These are phyloP conservation scores for Emergomyces orientalis DNA, from an alignment of 2,329 filamentous ascomycete species.

Conservation along the genomic window DNA sequence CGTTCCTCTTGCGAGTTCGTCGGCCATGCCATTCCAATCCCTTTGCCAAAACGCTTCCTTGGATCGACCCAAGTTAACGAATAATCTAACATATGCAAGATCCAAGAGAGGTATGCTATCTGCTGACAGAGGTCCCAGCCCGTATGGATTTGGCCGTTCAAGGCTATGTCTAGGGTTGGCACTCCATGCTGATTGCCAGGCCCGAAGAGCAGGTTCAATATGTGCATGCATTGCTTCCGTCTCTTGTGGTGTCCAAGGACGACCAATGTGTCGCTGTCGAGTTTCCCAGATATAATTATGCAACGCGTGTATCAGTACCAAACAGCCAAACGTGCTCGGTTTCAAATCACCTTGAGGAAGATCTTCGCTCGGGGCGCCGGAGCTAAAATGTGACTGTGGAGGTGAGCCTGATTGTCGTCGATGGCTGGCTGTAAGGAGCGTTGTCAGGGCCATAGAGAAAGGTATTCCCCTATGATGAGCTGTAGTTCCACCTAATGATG, in stretches of 20 bases:
- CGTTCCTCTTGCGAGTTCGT: constrained; percentile 69
- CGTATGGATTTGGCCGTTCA: constrained; percentile 76
- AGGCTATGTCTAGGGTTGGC: constrained; percentile 76
- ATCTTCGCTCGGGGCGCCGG: constrained; percentile 40
- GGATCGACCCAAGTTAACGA: constrained; percentile 82
- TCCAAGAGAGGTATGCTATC: constrained; percentile 88
- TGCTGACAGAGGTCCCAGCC: constrained; percentile 70
- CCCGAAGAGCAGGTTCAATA: constrained; percentile 85
- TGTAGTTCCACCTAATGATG: constrained; percentile 61
- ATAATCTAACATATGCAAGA: constrained; percentile 82
- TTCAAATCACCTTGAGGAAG: constrained; percentile 54
- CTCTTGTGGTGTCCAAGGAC: constrained; percentile 82
- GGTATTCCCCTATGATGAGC: constrained; percentile 62
- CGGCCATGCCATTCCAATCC: constrained; percentile 84
- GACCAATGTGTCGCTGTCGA: constrained; percentile 75
- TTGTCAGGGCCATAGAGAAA: constrained; percentile 73
- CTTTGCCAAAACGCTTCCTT: constrained; percentile 93
- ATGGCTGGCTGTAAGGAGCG: constrained; percentile 65
- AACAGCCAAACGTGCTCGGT: constrained; percentile 84
- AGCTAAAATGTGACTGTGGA: constrained; percentile 36
- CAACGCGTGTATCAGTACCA: constrained; percentile 84
- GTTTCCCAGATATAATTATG: constrained; percentile 99
- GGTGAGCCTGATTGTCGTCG: constrained; percentile 22
- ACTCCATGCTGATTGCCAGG: constrained; percentile 89
- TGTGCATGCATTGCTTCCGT: constrained; percentile 93